Evolutionary conservation across 495 filamentous ascomycete genomes (phyloP).

Genomic region (Astrothelium subdiscretum): DNA sequence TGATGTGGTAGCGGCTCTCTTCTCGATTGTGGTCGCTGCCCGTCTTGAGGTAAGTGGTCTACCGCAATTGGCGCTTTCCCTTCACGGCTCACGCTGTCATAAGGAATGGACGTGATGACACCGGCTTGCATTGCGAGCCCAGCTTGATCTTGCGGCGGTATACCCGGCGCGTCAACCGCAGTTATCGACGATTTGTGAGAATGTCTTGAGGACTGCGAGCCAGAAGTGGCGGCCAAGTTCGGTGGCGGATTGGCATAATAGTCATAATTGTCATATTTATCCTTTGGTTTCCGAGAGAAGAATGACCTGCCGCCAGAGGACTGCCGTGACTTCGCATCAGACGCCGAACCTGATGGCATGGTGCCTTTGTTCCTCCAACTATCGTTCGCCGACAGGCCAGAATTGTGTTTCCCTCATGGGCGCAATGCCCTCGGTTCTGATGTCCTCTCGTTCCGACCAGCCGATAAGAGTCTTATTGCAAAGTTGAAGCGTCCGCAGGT

Average conservation of each 20-base stretch:
- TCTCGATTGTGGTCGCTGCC: constrained; percentile 46
- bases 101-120: constrained; percentile 81
- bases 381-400: not conserved
- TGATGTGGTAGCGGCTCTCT: constrained; percentile 71
- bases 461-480: not conserved
- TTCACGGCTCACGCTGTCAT: constrained; percentile 61
- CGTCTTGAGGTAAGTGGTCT: constrained; percentile 62
- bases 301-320: constrained; percentile 79
- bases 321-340: constrained; percentile 65
- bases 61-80: constrained; percentile 58
- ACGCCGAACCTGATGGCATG: constrained; percentile 39
- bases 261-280: constrained; percentile 50
- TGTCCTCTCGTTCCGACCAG: not conserved
- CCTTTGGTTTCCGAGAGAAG: constrained; percentile 72
- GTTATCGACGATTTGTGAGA: constrained; percentile 66
- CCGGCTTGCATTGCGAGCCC: constrained; percentile 68
- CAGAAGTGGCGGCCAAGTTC: constrained; percentile 32
- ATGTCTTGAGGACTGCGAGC: constrained; percentile 68
- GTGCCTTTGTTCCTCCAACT: not conserved
- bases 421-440: not conserved
- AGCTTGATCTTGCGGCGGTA: constrained; percentile 35
- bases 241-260: constrained; percentile 3
- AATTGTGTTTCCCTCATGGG: not conserved
- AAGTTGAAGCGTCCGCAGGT: not conserved
- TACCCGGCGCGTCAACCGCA: constrained; percentile 52